A percentile compares a stretch with the other conserved stretches of the same genome.
phyloP scores from a whole-genome alignment of 192 early-diverging fungal genomes.

The Entomortierella parvispora region DNA sequence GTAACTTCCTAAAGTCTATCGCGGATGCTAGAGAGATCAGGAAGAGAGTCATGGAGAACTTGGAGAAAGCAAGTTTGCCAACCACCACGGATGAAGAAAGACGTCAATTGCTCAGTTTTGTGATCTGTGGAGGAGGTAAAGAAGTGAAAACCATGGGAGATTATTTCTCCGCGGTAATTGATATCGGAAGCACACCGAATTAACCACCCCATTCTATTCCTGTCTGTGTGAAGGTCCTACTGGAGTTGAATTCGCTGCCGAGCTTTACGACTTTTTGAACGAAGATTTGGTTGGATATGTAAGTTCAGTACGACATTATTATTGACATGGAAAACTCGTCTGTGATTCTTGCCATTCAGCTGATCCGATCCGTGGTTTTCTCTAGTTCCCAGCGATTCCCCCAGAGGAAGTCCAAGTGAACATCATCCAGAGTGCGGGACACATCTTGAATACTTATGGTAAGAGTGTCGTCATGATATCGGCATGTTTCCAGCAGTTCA shows the following conservation, averaged over 20 bases:
- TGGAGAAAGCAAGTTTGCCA: constrained; percentile 75
- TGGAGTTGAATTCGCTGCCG: constrained; percentile 77
- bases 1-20: constrained; percentile 70
- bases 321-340: too few relatives aligned
- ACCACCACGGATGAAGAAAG: constrained; percentile 67
- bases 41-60: constrained; percentile 65
- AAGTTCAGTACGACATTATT: constrained; percentile 20
- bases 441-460: constrained; percentile 78
- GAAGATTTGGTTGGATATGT: constrained; percentile 71
- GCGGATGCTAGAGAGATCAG: constrained; percentile 71
- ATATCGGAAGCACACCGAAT: not conserved
- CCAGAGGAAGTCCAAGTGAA: constrained; percentile 63
- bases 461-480: not conserved
- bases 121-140: constrained; percentile 79
- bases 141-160: not conserved
- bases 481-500: too few relatives aligned
- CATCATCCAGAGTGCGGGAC: constrained; percentile 75
- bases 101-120: constrained; percentile 72
- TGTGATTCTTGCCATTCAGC: not conserved
- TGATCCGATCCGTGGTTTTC: constrained; percentile 2
- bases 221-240: constrained; percentile 33
- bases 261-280: constrained; percentile 62
- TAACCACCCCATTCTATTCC: not conserved
- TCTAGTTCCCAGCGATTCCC: constrained; percentile 71
- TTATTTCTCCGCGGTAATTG: not conserved